phyloP scores from a whole-genome alignment of 768 basidiomycete species.

The Russula griseocarnosa region DNA sequence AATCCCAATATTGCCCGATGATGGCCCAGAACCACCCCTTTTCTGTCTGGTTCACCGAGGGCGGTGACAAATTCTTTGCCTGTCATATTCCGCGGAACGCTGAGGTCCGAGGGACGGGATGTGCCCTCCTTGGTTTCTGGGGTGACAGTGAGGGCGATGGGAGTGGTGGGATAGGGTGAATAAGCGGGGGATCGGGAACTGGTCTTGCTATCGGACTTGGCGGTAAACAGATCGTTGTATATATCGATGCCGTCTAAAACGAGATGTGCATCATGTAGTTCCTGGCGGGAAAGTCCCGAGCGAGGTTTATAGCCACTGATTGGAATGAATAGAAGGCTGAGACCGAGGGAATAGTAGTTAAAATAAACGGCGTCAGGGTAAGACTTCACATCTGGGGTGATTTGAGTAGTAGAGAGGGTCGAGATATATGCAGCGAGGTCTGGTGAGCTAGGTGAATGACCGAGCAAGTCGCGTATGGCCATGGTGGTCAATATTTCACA shows the following conservation, averaged over 20 bases:
- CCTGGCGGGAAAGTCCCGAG: conserved; percentile 42
- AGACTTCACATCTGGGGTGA: conserved; percentile 64
- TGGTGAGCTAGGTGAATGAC: conserved; percentile 48
- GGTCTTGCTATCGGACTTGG: conserved; percentile 31
- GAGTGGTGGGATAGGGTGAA: conserved; percentile 52
- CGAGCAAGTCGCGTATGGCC: conserved; percentile 43
- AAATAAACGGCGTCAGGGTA: conserved; percentile 84
- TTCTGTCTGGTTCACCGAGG: conserved; percentile 84
- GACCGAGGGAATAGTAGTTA: conserved; percentile 74
- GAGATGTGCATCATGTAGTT: conserved; percentile 50
- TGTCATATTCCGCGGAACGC: conserved; percentile 48
- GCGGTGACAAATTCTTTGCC: conserved; percentile 73
- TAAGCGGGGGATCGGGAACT: conserved; percentile 47
- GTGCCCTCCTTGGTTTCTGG: conserved; percentile 28
- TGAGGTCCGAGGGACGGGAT: conserved; percentile 40
- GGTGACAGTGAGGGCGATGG: conserved; percentile 46
- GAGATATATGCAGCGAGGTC: conserved; percentile 44
- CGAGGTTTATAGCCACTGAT: conserved; percentile 57
- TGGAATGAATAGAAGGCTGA: conserved; percentile 78
- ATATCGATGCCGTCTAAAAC: conserved; percentile 73
- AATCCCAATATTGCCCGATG: conserved; percentile 79
- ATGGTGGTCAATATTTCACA: conserved; percentile 4
- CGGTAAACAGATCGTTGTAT: conserved; percentile 56
- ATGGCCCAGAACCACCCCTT: conserved; percentile 89
- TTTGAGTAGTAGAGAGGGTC: conserved; percentile 26